Base-by-base conservation (phyloP, 805 yeast genomes). In the Maudiozyma turicensis region DNA sequence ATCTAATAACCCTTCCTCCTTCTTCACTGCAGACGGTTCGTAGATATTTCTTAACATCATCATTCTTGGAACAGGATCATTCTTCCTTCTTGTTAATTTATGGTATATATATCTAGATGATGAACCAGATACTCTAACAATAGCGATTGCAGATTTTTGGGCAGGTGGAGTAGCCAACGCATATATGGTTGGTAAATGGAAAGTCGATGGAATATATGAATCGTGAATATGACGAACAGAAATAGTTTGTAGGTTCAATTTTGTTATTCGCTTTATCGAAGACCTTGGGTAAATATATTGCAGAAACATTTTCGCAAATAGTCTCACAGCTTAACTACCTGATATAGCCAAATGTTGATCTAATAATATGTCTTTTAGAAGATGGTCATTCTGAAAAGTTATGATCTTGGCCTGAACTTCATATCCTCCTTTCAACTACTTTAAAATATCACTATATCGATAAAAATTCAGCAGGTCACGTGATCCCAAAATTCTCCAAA, bases 131-230 rank as follows among this genome's bases (percentile, higher is more conserved):
- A 90, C 69, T 45, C 99, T 72, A 4, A 93, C 73, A 1, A 93
- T 87, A 0, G 89, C 95, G 28, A 93, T 80, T 0, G 97, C 99
- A 0, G 97, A 77, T 51, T 83, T 74, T 0, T 56, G 58, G 3
- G 88, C 81, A 0, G 85, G 78, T 8, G 84, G 80, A 0, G 98
- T 91, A 0, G 98, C 87, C 14, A 89, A 69, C 0, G 99, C 99
- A 69, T 84, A 93, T 1, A 93, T 82, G 0, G 99, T 93, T 8
- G 93, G 84, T 31, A 58, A 42, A 40, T 51, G 38, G 6, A 47
- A 20, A 13, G 50, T 47, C 14, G 32, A 31, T 8, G 50, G 46
- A 15, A 13, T 40, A 13, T 28, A 32, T n/a, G 9, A 5, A 15
- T 40, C 10, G n/a, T 30, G 26, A n/a, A 15, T 8, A 9, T 15